These are phyloP conservation scores for Malassezia caprae DNA, from an alignment of 1,284 basidiomycete genomes.

Conservation along the genomic window DNA sequence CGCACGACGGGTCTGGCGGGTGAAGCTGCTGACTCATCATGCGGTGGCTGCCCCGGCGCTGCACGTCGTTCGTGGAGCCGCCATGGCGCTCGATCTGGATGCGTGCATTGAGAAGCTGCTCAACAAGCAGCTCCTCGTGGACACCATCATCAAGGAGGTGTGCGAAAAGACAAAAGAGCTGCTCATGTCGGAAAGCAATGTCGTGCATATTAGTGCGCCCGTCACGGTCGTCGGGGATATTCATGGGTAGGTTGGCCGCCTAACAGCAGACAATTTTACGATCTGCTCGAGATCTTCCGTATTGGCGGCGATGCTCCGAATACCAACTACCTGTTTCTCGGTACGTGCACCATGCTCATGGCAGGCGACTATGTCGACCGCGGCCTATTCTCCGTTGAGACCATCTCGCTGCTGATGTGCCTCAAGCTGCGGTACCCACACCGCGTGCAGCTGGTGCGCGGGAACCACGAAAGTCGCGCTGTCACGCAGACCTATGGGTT, in stretches of 20 bases:
- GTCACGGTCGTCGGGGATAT: conserved; percentile 99
- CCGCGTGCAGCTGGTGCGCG: conserved; percentile 88
- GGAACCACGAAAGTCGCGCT: conserved; percentile 94
- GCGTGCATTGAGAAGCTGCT: conserved; percentile 46
- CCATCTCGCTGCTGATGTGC: conserved; percentile 90
- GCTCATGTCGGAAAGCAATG: conserved; percentile 96
- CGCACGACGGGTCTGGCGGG: not conserved
- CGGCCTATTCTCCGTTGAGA: conserved; percentile 94
- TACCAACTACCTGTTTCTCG: conserved; percentile 73
- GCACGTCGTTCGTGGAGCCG: not conserved
- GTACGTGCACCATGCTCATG: conserved; percentile 5
- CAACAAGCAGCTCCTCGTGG: conserved; percentile 46
- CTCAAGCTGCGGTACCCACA: conserved; percentile 95
- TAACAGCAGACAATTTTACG: conserved; percentile 79
- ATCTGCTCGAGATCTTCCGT: conserved; percentile 95
- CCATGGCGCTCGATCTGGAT: conserved; percentile 45
- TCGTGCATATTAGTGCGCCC: conserved; percentile 93
- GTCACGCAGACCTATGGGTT: conserved; percentile 99
- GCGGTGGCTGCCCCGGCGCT: not conserved
- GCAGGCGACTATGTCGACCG: conserved; percentile 95
- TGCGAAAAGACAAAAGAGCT: conserved; percentile 54
- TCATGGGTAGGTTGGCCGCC: conserved; percentile 64
- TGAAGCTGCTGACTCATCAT: not conserved
- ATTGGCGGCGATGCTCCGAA: conserved; percentile 94
- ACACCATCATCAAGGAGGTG: conserved; percentile 43